Base-by-base conservation (phyloP, 2,329 filamentous ascomycete genomes). In the Bipolaris cookei region DNA sequence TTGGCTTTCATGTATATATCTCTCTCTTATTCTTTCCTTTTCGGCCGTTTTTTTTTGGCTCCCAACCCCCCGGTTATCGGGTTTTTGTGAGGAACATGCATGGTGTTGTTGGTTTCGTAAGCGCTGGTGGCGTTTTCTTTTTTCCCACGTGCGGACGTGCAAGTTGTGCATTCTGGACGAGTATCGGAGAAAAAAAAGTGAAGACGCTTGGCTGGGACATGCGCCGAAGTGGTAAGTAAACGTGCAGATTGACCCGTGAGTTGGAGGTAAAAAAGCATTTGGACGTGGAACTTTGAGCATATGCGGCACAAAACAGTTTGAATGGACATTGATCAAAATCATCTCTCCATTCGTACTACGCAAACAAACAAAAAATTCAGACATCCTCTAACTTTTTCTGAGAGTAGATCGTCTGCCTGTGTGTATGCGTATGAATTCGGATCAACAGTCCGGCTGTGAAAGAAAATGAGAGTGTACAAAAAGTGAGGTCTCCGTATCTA, bases 361-460 rank as follows among this genome's bases (percentile, higher is more conserved):
- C 42, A 45, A 28, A 30, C 16, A 13, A 30, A 45, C 42, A 45
- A 28, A 30, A n/a, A 13, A 18, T 13, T 20, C 10, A 21, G 10
- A 45, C n/a, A 13, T 2, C 13, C 25, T 18, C 28, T 14, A 32
- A 6, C 16, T 45, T 44, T 21, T 45, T 32, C 13, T 13, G 1
- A 30, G 16, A 44, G 28, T 37, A 28, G 18, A 38, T 48, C n/a
- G n/a, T 48, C n/a, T 37, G 20, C 14, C 16, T 25, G 18, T 13
- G 34, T 23, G 30, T 23, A 30, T 45, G n/a, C 11, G 28, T 11
- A 20, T 25, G 21, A 38, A 56, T 57, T 54, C 51, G 64, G 66
- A 67, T 73, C 72, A 74, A 75, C 73, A 76, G 73, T 73, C 73
- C 72, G 69, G 73, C 72, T 76, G 73, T 68, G 63, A 69, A 71